Evolutionary conservation across 441 rosid species (phyloP), one percentile per base, ranked within the genome.

Genomic region (Mallotus repandus): DNA sequence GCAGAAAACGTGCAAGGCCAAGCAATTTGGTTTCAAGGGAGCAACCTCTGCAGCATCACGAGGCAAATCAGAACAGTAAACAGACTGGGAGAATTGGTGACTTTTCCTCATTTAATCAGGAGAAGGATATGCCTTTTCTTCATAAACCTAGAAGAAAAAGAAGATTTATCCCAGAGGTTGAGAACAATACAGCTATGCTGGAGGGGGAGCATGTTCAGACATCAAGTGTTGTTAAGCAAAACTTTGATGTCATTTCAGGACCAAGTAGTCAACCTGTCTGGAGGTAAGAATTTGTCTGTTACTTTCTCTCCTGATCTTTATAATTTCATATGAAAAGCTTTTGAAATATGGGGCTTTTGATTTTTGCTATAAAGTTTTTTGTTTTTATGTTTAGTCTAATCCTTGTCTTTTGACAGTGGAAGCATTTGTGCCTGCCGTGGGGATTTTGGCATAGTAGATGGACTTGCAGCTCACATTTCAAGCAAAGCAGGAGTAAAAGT

Each of bases 401-500:
- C 67, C 32, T 18, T 64, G 0, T 19, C 16, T 55, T 38, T 45
- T 41, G 25, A 21, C 53, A 56, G 77, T 1, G 71, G 70, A 49
- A 53, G 77, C 25, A 45, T 74, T 19, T 48, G 18, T 4, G 29
- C 66, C 16, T 12, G 25, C 9, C 19, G 12, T 66, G 59, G 50
- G 66, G 57, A 48, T 21, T 18, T 74, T 56, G 71, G 66, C 15
- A 4, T 10, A 57, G 25, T 73, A 54, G 65, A 48, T 19, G 58
- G 58, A 43, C 71, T 74, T 57, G 43, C 50, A 18, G 77, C 77
- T 56, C 29, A 66, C 62, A 38, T 68, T 32, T 66, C 77, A 29
- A 32, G 22, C 46, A 66, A 35, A 29, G 77, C 71, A 16, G 15
- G 57, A 57, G 35, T 12, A 29, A n/a, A 48, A 74, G 60, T 57